phyloP scores from a whole-genome alignment of 495 filamentous ascomycete genomes.

The Tuber umbilicatum region DNA sequence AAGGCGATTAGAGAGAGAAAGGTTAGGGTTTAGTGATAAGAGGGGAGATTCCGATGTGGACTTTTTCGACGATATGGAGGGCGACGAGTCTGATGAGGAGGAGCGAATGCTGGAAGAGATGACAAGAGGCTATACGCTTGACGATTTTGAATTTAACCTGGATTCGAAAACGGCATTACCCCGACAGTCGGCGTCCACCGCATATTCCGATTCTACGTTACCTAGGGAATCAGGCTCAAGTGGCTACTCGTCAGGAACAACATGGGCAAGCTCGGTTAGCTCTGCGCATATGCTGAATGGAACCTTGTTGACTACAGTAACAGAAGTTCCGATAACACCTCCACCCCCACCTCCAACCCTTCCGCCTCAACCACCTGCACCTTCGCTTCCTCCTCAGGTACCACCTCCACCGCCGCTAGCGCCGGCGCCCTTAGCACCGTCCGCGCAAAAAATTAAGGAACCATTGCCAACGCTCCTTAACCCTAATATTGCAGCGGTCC shows the following conservation, averaged over 20 bases:
- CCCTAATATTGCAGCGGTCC: slow-evolving; percentile 45
- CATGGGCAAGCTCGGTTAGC: slow-evolving; percentile 78
- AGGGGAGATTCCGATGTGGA: slow-evolving; percentile 35
- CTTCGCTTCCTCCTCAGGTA: slow-evolving; percentile 40
- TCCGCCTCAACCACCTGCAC: slow-evolving; percentile 36
- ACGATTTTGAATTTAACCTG: slow-evolving; percentile 74
- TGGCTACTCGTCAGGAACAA: slow-evolving; percentile 71
- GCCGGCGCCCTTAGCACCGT: slow-evolving; percentile 26
- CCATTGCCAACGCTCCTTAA: slow-evolving; percentile 36
- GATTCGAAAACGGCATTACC: slow-evolving; percentile 71
- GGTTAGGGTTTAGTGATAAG: slow-evolving; percentile 29
- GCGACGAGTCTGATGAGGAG: slow-evolving; percentile 64
- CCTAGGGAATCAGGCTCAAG: slow-evolving; percentile 88
- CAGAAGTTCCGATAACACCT: slow-evolving; percentile 57
- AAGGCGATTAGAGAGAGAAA: slow-evolving; percentile 45
- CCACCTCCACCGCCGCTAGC: slow-evolving; percentile 36
- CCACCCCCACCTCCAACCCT: slow-evolving; percentile 41
- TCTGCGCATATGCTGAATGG: slow-evolving; percentile 71
- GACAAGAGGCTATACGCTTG: slow-evolving; percentile 77
- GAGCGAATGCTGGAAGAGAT: slow-evolving; percentile 89
- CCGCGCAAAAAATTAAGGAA: slow-evolving; percentile 17
- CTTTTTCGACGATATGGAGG: slow-evolving; percentile 41
- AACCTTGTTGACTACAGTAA: slow-evolving; percentile 67
- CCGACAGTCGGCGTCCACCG: slow-evolving; percentile 67
- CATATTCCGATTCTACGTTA: slow-evolving; percentile 61